Conservation (phyloP, 1,284 basidiomycete species). For the Irpex sp. region DNA sequence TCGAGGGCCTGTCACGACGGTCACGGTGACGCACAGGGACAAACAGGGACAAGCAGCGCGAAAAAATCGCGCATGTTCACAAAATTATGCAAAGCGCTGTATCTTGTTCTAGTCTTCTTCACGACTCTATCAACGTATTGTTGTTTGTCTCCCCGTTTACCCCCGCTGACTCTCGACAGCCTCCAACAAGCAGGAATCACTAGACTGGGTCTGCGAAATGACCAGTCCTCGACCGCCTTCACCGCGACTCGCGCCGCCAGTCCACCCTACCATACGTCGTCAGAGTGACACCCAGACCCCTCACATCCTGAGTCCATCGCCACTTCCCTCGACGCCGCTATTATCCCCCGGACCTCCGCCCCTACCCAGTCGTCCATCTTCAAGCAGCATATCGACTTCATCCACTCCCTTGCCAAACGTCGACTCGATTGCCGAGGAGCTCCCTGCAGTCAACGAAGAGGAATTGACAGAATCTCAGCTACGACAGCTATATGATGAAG, state of each 20-base stretch:
- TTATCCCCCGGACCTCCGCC: neutral
- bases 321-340: neutral
- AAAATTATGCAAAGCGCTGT: too few species aligned
- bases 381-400: neutral
- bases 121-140: too few species aligned
- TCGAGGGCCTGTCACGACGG: too few species aligned
- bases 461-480: conserved; percentile 37
- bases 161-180: too few species aligned
- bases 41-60: too few species aligned
- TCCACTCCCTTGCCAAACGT: neutral
- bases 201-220: neutral
- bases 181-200: too few species aligned
- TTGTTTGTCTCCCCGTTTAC: too few species aligned
- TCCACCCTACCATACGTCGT: neutral
- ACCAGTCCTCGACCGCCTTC: neutral
- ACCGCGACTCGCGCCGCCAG: conserved; percentile 5
- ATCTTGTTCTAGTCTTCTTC: too few species aligned
- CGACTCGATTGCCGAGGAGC: neutral
- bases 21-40: too few species aligned
- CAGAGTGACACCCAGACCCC: neutral
- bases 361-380: neutral
- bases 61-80: too few species aligned
- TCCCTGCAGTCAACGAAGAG: conserved; percentile 16
- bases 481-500: conserved; percentile 54
- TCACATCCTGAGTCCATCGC: neutral